Percentiles rank a stretch among this genome's conserved stretches.
Conservation (phyloP, 2,329 filamentous ascomycete genomes). For the Trichoderma afroharzianum region DNA sequence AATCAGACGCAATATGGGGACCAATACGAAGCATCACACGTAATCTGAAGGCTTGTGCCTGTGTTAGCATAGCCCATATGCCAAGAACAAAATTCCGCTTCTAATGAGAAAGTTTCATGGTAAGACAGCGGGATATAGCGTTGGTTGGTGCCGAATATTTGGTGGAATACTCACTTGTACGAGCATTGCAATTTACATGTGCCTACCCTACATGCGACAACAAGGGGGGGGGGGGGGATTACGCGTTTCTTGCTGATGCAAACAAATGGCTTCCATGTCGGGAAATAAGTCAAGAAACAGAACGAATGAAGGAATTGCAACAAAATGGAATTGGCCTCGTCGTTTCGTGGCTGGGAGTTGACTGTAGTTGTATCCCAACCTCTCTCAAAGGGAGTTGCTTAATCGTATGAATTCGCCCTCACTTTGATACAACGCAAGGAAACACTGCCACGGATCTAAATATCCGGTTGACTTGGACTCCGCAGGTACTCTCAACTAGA, state of each 20-base stretch:
- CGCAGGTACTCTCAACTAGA: background rate
- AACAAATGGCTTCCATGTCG: background rate
- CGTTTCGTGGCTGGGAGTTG: background rate
- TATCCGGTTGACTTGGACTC: background rate
- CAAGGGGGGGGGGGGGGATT: no score
- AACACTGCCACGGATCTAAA: background rate
- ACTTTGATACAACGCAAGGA: background rate
- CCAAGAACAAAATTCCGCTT: background rate
- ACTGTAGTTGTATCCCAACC: background rate
- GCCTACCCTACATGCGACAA: background rate
- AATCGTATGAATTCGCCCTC: background rate
- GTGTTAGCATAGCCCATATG: background rate
- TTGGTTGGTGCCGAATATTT: background rate
- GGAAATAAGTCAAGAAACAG: background rate
- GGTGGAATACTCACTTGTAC: no score
- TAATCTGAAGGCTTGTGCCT: background rate
- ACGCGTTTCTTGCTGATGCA: background rate
- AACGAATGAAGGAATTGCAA: background rate
- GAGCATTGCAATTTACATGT: background rate
- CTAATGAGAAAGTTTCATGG: background rate
- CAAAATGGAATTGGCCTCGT: accelerated
- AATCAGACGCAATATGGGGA: background rate
- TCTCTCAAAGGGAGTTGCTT: background rate
- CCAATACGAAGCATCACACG: background rate
- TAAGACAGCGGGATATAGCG: background rate